A percentile compares a stretch with the other conserved stretches of the same genome.
Evolutionary conservation across 2,329 filamentous ascomycete species (phyloP).

Genomic region (Fusarium setosum): DNA sequence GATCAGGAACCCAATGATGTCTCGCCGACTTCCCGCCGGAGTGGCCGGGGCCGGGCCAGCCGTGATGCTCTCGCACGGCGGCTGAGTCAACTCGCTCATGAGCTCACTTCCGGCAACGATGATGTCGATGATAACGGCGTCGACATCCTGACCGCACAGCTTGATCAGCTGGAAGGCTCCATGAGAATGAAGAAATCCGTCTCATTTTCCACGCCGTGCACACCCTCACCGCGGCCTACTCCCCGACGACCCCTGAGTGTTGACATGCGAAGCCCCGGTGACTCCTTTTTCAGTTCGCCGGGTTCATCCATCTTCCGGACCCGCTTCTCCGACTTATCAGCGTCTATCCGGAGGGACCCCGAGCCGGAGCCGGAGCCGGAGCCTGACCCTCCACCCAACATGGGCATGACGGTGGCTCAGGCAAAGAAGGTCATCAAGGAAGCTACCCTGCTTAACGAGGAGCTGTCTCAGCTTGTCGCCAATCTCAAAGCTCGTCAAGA

Average conservation of each 20-base stretch:
- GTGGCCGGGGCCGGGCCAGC: constrained; percentile 23
- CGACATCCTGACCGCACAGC: constrained; percentile 51
- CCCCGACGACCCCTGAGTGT: constrained; percentile 36
- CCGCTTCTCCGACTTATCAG: constrained; percentile 54
- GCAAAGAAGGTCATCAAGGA: constrained; percentile 53
- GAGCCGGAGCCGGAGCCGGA: constrained; percentile 43
- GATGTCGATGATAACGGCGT: constrained; percentile 51
- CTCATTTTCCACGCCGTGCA: constrained; percentile 34
- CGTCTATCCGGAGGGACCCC: constrained; percentile 46
- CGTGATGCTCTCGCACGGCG: constrained; percentile 57
- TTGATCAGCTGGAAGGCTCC: constrained; percentile 48
- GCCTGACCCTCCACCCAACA: constrained; percentile 42
- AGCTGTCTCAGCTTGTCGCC: constrained; percentile 61
- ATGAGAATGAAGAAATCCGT: constrained; percentile 37
- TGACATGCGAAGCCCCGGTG: constrained; percentile 42
- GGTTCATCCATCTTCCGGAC: constrained; percentile 51
- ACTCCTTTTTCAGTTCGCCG: constrained; percentile 50
- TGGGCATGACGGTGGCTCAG: constrained; percentile 48
- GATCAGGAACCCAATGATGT: constrained; percentile 35
- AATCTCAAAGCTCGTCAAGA: constrained; percentile 67
- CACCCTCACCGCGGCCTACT: constrained; percentile 30
- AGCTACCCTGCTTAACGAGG: constrained; percentile 57
- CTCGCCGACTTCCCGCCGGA: constrained; percentile 38
- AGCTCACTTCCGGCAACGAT: constrained; percentile 48
- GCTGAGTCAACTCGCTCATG: constrained; percentile 52